Base-by-base conservation (phyloP, 495 filamentous ascomycete genomes). In the Trichoderma gamsii region DNA sequence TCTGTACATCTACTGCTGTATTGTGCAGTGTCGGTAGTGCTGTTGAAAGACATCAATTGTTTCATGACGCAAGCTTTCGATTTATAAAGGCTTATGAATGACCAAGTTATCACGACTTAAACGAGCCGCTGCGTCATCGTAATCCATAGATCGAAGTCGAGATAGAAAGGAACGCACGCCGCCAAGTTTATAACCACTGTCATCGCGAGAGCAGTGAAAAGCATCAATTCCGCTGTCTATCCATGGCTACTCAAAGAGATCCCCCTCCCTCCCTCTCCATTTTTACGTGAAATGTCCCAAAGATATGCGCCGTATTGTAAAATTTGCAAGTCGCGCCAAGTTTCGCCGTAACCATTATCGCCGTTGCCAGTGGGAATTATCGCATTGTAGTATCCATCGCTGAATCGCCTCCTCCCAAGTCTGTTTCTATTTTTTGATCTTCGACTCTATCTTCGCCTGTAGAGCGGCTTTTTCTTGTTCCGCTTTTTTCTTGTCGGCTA, bases 221-320 rank as follows among this genome's bases (percentile, higher is more conserved):
- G 32, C 27, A 61, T 61, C 56, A 61, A 61, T 61, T 61, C 13
- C 56, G 16, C 56, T 29, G 21, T n/a, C 1, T 12, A 15, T 32
- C 5, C 51, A 2, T 56, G 51, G 51, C 51, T 56, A 56, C 56
- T 12, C 27, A 61, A 61, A 32, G 2, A 61, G 0, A 56, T 61
- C 25, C 56, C 12, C 25, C 56, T 61, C 56, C 56, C 12, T 9
- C 25, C 27, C 8, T 38, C 35, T 38, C 35, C 56, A 29, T 32
- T 29, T 27, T 29, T 21, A 18, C 56, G 11, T 27, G 27, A 32
- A 61, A 12, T 25, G 3, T 32, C 56, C 27, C 56, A 27, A 52
- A 61, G 7, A 13, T 61, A n/a, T 29, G 56, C 56, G 56, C 56
- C 56, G 56, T 32, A 21, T 29, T 61, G 56, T 52, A 61, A 61